Evolutionary conservation across 371 early-diverging fungal genomes (phyloP).

Genomic region (Lichtheimia ornata): DNA sequence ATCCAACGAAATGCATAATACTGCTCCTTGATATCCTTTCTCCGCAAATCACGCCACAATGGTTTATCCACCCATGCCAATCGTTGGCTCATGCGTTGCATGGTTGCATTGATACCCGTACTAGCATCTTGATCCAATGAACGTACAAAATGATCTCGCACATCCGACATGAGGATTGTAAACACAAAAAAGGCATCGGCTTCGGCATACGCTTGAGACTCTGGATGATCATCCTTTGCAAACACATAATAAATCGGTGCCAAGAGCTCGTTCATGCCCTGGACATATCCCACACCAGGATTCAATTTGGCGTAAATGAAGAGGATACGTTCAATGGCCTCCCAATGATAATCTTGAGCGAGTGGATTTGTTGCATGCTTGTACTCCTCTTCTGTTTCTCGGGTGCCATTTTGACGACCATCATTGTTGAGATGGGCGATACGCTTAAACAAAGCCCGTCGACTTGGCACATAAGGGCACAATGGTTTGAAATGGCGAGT

Average conservation of each 20-base stretch:
- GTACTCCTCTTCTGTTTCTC: constrained; percentile 18
- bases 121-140: constrained; percentile 63
- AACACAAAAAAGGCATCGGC: constrained; percentile 87
- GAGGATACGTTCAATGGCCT: constrained; percentile 80
- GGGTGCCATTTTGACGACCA: constrained; percentile 56
- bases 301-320: constrained; percentile 86
- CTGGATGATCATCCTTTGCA: constrained; percentile 58
- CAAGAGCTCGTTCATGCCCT: constrained; percentile 90
- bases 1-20: constrained; percentile 89
- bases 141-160: constrained; percentile 81
- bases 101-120: constrained; percentile 64
- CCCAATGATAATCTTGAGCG: constrained; percentile 77
- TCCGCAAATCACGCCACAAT: constrained; percentile 63
- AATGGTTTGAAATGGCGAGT: constrained; percentile 37
- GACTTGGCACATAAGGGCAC: constrained; percentile 59
- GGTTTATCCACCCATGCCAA: constrained; percentile 62
- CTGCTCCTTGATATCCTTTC: constrained; percentile 73
- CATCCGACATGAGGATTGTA: constrained; percentile 70
- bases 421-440: constrained; percentile 61
- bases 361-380: constrained; percentile 19
- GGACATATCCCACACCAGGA: constrained; percentile 86
- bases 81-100: constrained; percentile 61
- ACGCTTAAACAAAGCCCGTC: constrained; percentile 66
- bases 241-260: constrained; percentile 85
- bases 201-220: constrained; percentile 75